Percentiles rank a stretch among this genome's conserved stretches.
phyloP scores from a whole-genome alignment of 1,284 basidiomycete species.

The Golubevia pallescens region DNA sequence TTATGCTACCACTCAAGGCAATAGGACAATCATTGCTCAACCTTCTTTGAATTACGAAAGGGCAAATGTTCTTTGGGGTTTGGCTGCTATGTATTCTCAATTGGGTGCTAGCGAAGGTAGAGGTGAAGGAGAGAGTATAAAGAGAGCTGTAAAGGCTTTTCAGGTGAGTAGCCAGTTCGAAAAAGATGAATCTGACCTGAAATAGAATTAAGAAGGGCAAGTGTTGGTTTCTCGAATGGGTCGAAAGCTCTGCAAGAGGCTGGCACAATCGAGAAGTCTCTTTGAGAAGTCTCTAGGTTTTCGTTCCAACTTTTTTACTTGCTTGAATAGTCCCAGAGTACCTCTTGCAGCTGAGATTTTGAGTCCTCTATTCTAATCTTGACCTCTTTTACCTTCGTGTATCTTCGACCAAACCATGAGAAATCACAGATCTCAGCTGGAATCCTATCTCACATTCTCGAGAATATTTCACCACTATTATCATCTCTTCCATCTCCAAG shows the following conservation, averaged over 20 bases:
- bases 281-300: too few species aligned
- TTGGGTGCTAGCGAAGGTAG: constrained; percentile 38
- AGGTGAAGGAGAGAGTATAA: constrained; percentile 47
- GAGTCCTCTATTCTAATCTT: not conserved
- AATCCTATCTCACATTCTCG: constrained; percentile 29
- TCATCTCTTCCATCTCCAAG: constrained; percentile 8
- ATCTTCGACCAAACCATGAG: too few species aligned
- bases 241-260: too few species aligned
- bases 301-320: too few species aligned
- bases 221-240: too few species aligned
- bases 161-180: constrained; percentile 13
- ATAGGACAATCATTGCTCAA: constrained; percentile 24
- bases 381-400: not conserved
- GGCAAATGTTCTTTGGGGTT: constrained; percentile 34
- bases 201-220: too few species aligned
- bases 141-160: constrained; percentile 41
- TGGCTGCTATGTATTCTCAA: constrained; percentile 40
- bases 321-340: too few species aligned
- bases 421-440: constrained; percentile 31
- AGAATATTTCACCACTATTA: constrained; percentile 20
- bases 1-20: constrained; percentile 21
- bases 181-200: too few species aligned
- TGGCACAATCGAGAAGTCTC: too few species aligned
- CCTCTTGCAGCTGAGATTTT: not conserved
- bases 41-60: constrained; percentile 40